Evolutionary conservation across 495 filamentous ascomycete genomes (phyloP), one percentile per base, ranked within the genome.

Genomic region (Cudoniella acicularis): DNA sequence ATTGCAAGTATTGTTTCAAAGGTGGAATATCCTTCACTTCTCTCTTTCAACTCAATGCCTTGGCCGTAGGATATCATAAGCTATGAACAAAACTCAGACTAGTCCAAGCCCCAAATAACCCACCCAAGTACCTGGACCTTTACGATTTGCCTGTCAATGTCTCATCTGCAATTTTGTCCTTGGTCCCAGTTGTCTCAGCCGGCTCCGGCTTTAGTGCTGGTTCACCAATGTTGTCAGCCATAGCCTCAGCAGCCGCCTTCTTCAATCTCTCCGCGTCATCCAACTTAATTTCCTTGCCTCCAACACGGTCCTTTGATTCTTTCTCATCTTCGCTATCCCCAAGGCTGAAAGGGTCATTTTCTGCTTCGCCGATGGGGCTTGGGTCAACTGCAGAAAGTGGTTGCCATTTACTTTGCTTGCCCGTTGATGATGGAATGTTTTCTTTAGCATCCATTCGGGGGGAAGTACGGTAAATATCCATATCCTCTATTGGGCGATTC

Each of bases 271-370:
- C 87, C 20, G 73, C 75, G 69, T 91, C 89, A 61, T 89, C 84
- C 57, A 78, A 64, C 59, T 83, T 81, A 58, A 75, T 75, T 48
- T 75, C 77, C 65, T 72, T 77, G 40, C 60, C 63, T 24, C 66
- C 66, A 54, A 64, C 57, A 52, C 66, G 66, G 53, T 77, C 67
- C 71, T 89, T 90, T 16, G 77, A 70, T n/a, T 91, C 92, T 60
- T 88, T 88, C 72, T 98, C 95, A 50, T 98, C 94, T 59, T 96
- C 91, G 64, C 92, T 96, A 66, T 98, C 94, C 1, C 94, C 94
- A 10, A 98, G 81, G 64, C 90, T 96, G 72, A 98, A 98, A 0
- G 94, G 94, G 67, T 98, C 94, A 64, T 95, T 90, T 60, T 98
- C 93, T 10, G 83, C 84, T 59, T 98, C 92, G 8, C 84, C 86